Base-by-base conservation (phyloP, 805 yeast genomes). In the Clavispora santaluciae region DNA sequence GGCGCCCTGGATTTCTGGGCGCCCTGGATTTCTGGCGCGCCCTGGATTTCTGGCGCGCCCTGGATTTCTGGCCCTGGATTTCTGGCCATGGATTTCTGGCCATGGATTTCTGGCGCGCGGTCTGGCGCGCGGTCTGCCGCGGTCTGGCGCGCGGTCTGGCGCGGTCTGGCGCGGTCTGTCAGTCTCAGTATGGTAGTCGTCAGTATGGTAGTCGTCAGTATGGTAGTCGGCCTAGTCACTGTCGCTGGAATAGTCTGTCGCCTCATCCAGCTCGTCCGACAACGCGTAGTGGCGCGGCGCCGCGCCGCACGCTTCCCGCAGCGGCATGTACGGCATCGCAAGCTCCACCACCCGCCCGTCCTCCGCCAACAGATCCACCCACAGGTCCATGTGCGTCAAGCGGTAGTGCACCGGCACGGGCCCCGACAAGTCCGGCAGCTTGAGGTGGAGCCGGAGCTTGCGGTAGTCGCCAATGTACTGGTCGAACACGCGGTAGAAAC, bases 291-390 rank as follows among this genome's bases (percentile, higher is more conserved):
- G 59, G 34, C 79, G 53, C 4, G 70, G 71, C 4, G 55, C 63
- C 3, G 73, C 43, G 20, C 64, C 33, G 1, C 71, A 77, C 26
- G 59, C 61, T 15, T 73, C 75, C 26, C 83, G 54, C 3, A 60
- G 61, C 4, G 59, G 59, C 56, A 88, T 46, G 49, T 87, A 47
- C 0, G 96, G 95, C 36, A 91, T 56, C 2, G 86, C 78, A 39
- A 89, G 64, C 36, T 86, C 96, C 50, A 85, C 75, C 16, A 84
- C 82, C 44, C 87, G 71, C 28, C 75, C 77, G 25, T 73, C 67
- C 1, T 55, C 65, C 20, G 83, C 58, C 35, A 91, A 56, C 30
- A 64, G 62, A 51, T 91, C 96, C 0, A 79, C 74, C 54, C 82
- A 75, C 55, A 82, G 91, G 59, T 91, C 98, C 64, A 91, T 70